These are phyloP conservation scores for Puccinellia tenuiflora DNA, from an alignment of 176 grass and related monocot species.

Conservation along the genomic window DNA sequence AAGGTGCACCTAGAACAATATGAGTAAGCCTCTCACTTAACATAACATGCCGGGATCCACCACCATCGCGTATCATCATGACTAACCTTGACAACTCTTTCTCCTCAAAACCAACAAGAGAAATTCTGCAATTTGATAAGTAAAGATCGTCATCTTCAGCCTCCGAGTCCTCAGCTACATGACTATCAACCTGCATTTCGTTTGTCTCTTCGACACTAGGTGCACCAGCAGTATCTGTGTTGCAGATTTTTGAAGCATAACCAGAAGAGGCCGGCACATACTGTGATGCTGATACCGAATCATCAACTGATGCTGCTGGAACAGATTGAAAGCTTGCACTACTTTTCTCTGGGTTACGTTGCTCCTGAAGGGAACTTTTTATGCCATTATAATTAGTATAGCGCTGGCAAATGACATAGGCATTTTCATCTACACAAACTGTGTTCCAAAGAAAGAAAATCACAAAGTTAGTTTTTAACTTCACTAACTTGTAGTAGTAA, in stretches of 20 bases:
- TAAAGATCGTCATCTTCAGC: constrained; percentile 73
- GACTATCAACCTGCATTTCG: constrained; percentile 41
- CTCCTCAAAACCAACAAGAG: constrained; percentile 86
- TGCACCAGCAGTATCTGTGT: constrained; percentile 35
- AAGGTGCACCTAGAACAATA: constrained; percentile 81
- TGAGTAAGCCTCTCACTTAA: constrained; percentile 84
- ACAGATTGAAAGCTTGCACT: constrained; percentile 51
- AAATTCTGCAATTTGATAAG: constrained; percentile 85
- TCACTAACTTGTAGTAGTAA: constrained; percentile 4
- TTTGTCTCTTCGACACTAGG: constrained; percentile 32
- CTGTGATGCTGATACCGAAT: constrained; percentile 59
- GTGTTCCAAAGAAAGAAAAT: constrained; percentile 34
- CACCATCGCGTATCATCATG: constrained; percentile 65
- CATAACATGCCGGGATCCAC: constrained; percentile 75
- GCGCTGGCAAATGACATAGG: constrained; percentile 49
- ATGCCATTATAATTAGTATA: constrained; percentile 33
- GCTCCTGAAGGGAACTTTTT: constrained; percentile 56
- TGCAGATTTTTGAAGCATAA: constrained; percentile 40
- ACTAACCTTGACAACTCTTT: constrained; percentile 59
- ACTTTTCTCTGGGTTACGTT: constrained; percentile 48
- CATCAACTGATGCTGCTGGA: constrained; percentile 38
- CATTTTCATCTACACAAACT: constrained; percentile 77
- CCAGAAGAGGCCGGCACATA: constrained; percentile 34
- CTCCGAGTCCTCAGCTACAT: constrained; percentile 71
- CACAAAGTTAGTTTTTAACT: constrained; percentile 23